Evolutionary conservation across 176 grass and related monocot genomes (phyloP), one percentile per base, ranked within the genome.

Genomic region (Ananas comosus): DNA sequence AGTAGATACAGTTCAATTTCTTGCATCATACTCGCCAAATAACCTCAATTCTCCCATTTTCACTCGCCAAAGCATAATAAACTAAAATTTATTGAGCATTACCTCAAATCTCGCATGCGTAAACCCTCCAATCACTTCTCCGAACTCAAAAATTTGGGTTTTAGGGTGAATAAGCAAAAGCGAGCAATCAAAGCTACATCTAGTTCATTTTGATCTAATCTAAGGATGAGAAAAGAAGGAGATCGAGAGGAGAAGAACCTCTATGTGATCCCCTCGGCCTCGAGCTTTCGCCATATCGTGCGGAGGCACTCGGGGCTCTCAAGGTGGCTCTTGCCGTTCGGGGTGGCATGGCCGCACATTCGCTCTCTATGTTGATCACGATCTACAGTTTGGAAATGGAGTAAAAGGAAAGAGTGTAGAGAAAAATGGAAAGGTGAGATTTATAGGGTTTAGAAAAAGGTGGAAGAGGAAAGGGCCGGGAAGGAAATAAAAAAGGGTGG

Each of bases 301-400:
- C 89, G 86, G 68, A 92, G 79, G 53, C 93, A 74, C 53, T 92
- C 93, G 71, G 93, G 89, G 42, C 79, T 88, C 76, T 97, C 93
- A 49, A 84, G 86, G 28, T 97, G 93, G 2, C 69, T 63, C 74
- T 85, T 82, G 18, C 89, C 81, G 19, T 92, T 70, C 0, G 86
- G 86, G 25, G 84, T 85, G 71, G 79, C 80, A 81, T 97, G 93
- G 61, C 64, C 68, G 84, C 89, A 90, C 93, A 97, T 97, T 84
- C 93, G 49, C 14, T 97, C 86, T 77, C 23, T 24, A 24, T 24
- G 23, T 24, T 24, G 23, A 24, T 24, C 23, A 24, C 23, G 23
- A 24, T 24, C 23, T 24, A 24, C 1, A 1, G 23, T 24, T 24
- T 24, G 23, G 23, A 24, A 24, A 24, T 24, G 23, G 23, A 24